A percentile compares a stretch with the other conserved stretches of the same genome.
These are phyloP conservation scores for Pichiaceae sp. DNA, from an alignment of 1,139 yeast species.

Conservation along the genomic window DNA sequence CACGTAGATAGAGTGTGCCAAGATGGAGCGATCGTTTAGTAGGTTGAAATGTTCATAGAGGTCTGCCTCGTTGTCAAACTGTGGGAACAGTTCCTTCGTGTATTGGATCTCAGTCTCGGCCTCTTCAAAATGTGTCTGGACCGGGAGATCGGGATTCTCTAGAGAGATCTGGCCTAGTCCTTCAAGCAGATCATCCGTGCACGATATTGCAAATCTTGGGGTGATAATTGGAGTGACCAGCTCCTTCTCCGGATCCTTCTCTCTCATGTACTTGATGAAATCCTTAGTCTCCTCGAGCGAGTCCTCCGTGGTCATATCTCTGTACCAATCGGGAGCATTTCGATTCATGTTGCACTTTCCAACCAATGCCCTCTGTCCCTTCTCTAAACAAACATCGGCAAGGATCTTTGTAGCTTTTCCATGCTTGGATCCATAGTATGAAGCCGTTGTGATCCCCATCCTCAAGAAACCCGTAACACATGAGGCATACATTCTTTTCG, in stretches of 20 bases:
- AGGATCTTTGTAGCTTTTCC: conserved; percentile 63
- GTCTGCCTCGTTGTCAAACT: conserved; percentile 57
- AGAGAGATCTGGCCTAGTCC: conserved; percentile 57
- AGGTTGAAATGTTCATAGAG: conserved; percentile 65
- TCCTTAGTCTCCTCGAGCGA: conserved; percentile 47
- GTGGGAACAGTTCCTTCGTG: conserved; percentile 71
- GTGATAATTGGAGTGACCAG: conserved; percentile 65
- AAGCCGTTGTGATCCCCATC: conserved; percentile 86
- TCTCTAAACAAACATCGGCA: conserved; percentile 57
- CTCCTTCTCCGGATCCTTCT: conserved; percentile 41
- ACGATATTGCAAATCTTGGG: conserved; percentile 92
- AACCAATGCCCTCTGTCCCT: conserved; percentile 82
- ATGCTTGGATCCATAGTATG: conserved; percentile 87
- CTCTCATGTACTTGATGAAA: conserved; percentile 48
- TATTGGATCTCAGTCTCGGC: conserved; percentile 66
- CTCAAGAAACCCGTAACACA: conserved; percentile 59
- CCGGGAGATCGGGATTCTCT: conserved; percentile 51
- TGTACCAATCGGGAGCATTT: conserved; percentile 60
- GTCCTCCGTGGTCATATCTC: conserved; percentile 56
- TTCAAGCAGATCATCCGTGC: conserved; percentile 53
- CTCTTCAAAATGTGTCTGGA: conserved; percentile 89
- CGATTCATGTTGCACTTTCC: conserved; percentile 94
- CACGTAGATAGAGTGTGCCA: conserved; percentile 87
- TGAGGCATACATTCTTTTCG: conserved; percentile 51
- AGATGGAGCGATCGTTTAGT: conserved; percentile 55